A percentile compares a stretch with the other conserved stretches of the same genome.
Evolutionary conservation across 78 protist species (phyloP).

Genomic region (Ministeria vibrans): DNA sequence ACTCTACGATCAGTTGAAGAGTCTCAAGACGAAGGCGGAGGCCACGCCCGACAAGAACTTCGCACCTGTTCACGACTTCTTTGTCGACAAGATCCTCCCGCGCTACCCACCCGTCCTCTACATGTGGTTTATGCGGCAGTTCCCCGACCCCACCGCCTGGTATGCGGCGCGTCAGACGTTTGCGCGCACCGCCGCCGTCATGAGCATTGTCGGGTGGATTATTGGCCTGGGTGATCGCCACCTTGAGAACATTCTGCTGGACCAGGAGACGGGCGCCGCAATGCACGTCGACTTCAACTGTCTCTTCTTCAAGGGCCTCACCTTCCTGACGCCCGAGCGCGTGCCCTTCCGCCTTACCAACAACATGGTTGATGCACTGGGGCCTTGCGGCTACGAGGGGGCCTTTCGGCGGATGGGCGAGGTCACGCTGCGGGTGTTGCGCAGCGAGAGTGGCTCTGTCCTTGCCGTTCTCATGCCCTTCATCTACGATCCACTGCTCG

Average conservation of each 20-base stretch:
- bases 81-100: not conserved
- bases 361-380: conserved; percentile 85
- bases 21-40: not conserved
- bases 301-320: conserved; percentile 80
- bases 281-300: conserved; percentile 91
- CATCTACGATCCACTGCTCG: conserved; percentile 87
- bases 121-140: conserved; percentile 68
- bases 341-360: conserved; percentile 93
- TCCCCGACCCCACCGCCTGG: conserved; percentile 80
- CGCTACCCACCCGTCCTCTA: conserved; percentile 71
- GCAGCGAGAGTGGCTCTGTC: conserved; percentile 56
- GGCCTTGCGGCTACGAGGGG: conserved; percentile 75
- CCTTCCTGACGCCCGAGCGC: conserved; percentile 60
- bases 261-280: conserved; percentile 60
- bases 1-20: not conserved
- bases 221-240: conserved; percentile 78
- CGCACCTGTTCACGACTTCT: not conserved
- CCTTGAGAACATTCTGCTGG: conserved; percentile 87
- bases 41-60: not conserved
- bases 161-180: conserved; percentile 61
- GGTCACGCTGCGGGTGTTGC: conserved; percentile 49
- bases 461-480: conserved; percentile 81
- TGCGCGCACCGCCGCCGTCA: conserved; percentile 60
- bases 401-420: conserved; percentile 34
- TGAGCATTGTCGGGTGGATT: conserved; percentile 83